These are phyloP conservation scores for Mycosphaerella sp. DNA, from an alignment of 2,329 filamentous ascomycete species.

Conservation along the genomic window DNA sequence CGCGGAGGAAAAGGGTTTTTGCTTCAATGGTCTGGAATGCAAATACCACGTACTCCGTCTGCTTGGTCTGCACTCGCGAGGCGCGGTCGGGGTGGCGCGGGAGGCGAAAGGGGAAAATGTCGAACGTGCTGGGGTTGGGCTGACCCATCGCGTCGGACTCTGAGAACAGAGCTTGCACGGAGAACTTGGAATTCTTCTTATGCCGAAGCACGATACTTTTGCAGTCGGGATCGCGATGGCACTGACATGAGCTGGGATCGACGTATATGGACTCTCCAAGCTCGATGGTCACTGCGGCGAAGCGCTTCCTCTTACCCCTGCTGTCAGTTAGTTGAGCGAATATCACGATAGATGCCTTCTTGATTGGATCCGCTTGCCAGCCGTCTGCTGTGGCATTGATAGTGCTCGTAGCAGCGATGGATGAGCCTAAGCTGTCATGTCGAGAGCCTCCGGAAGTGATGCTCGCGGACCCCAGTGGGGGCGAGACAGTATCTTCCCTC, in stretches of 20 bases:
- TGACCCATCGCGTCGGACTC: constrained; percentile 12
- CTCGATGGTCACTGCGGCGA: constrained; percentile 15
- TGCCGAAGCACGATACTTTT: constrained; percentile 18
- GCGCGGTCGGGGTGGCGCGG: constrained; percentile 9
- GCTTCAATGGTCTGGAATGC: constrained; percentile 18
- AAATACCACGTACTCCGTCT: constrained; percentile 19
- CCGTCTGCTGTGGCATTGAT: constrained; percentile 12
- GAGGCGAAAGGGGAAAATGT: constrained; percentile 19
- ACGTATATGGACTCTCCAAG: constrained; percentile 14
- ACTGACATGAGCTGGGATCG: constrained; percentile 16
- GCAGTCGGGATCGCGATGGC: constrained; percentile 12
- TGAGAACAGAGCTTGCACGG: constrained; percentile 11
- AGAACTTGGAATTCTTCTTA: constrained; percentile 9
- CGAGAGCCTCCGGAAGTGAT: not conserved
- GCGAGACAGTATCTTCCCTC: not conserved
- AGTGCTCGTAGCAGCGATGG: constrained; percentile 14
- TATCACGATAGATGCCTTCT: constrained; percentile 12
- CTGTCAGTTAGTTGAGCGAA: constrained; percentile 13
- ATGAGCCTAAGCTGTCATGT: constrained; percentile 9
- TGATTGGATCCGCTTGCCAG: constrained; percentile 13
- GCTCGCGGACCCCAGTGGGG: not conserved
- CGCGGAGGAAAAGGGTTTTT: constrained; percentile 16
- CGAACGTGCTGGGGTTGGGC: constrained; percentile 20
- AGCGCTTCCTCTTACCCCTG: constrained; percentile 6
- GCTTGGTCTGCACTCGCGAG: not conserved